Base-by-base conservation (phyloP, 306 rosid genomes). In the Carpinus viminea region DNA sequence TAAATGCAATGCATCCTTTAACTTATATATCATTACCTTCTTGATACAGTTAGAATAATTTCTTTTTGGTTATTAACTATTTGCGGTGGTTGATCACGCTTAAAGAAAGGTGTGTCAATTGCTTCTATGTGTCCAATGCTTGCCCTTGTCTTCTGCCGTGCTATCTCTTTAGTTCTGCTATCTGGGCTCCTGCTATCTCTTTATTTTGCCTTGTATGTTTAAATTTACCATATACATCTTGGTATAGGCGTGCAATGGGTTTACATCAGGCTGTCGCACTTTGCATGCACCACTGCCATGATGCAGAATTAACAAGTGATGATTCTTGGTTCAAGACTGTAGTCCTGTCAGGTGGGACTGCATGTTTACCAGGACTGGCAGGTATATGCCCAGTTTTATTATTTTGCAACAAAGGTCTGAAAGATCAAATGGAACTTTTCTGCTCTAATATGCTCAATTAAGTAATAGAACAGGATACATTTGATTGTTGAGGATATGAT, bases 331-430 rank as follows among this genome's bases (percentile, higher is more conserved):
- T 87, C 86, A 92, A 92, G 84, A 94, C 90, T 70, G 85, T 94
- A 45, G 89, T 94, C 64, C 83, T 94, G 72, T 85, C 95, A 0
- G 98, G 98, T 20, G 97, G 97, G 15, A 85, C 90, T 46, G 92
- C 97, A 31, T 92, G 98, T 78, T 83, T 94, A 78, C 98, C 98
- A 28, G 97, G 98, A 79, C 74, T 94, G 31, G 89, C 97, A 86
- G 98, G 98, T 92, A 79, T 21, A 45, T 12, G 13, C 31, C 15
- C 8, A 68, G 34, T 24, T 31, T 12, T 8, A 11, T 12, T 34
- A 4, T 24, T 70, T 59, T 53, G 43, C 20, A 18, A 55, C 47
- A 46, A 53, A 73, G 70, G 52, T 48, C 59, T 72, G 51, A 28
- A 79, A 55, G 79, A 38, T 74, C 70, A 62, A 57, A 70, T 62